Evolutionary conservation across 768 basidiomycete species (phyloP).

Genomic region (Russula abietina): DNA sequence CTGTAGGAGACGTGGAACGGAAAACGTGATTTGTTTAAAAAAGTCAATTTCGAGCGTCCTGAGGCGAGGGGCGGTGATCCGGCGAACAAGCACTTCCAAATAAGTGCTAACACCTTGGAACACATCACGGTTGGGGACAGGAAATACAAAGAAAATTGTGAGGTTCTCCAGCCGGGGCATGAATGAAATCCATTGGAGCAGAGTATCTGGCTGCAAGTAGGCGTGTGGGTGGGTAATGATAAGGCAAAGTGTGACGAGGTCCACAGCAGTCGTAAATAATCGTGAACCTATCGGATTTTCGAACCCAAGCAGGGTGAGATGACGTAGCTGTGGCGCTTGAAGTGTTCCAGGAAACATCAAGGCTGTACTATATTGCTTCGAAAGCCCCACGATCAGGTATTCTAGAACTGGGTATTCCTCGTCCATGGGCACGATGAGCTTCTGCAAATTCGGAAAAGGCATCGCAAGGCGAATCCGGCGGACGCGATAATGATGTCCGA

Average conservation of each 20-base stretch:
- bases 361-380: not conserved
- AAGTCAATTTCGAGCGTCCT: not conserved
- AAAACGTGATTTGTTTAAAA: not conserved
- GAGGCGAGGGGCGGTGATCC: not conserved
- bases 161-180: not conserved
- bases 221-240: not conserved
- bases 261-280: not conserved
- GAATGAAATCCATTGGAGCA: not conserved
- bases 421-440: not conserved
- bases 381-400: not conserved
- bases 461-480: not conserved
- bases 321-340: not conserved
- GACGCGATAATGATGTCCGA: not conserved
- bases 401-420: not conserved
- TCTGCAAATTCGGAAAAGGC: not conserved
- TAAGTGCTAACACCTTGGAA: not conserved
- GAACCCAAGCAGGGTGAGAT: not conserved
- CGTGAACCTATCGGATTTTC: not conserved
- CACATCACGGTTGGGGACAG: not conserved
- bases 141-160: not conserved
- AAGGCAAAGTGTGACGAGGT: not conserved
- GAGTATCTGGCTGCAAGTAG: not conserved
- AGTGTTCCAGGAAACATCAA: not conserved
- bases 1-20: not conserved
- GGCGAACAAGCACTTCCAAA: not conserved